phyloP scores from a whole-genome alignment of 2,329 filamentous ascomycete genomes.

The Alternaria tenuissima region DNA sequence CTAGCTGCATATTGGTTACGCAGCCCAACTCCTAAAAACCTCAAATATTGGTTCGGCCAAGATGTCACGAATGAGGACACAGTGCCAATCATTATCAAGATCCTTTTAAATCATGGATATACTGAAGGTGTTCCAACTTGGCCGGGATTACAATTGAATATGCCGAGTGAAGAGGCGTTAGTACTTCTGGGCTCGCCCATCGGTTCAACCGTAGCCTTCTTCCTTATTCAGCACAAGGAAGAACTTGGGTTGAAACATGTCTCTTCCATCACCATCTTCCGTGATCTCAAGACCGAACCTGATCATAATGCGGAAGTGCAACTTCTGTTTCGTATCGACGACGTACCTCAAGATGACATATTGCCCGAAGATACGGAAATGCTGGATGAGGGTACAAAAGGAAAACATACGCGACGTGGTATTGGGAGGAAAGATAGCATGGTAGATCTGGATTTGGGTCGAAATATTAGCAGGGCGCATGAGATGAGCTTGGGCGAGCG shows the following conservation, averaged over 20 bases:
- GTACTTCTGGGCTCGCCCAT: background rate
- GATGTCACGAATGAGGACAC: background rate
- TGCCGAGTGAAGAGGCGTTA: background rate
- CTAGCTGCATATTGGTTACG: constrained; percentile 2
- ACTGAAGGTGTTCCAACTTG: background rate
- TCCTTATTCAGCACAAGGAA: background rate
- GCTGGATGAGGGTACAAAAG: background rate
- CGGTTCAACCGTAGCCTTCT: background rate
- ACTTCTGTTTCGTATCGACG: background rate
- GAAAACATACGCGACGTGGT: background rate
- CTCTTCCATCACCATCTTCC: background rate
- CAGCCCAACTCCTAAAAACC: background rate
- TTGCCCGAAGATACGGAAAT: background rate
- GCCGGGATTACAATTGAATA: background rate
- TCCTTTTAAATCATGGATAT: background rate
- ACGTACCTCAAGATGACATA: background rate
- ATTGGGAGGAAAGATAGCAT: background rate
- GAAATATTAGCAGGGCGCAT: background rate
- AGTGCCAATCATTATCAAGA: background rate
- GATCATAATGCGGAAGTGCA: background rate
- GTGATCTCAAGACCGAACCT: background rate
- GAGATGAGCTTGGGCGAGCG: background rate
- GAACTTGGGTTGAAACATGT: background rate
- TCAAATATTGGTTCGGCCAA: background rate
- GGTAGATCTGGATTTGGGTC: background rate